Percentiles rank a stretch among this genome's conserved stretches.
Conservation (phyloP, 2,329 filamentous ascomycete genomes). For the Talaromyces rugulosus region DNA sequence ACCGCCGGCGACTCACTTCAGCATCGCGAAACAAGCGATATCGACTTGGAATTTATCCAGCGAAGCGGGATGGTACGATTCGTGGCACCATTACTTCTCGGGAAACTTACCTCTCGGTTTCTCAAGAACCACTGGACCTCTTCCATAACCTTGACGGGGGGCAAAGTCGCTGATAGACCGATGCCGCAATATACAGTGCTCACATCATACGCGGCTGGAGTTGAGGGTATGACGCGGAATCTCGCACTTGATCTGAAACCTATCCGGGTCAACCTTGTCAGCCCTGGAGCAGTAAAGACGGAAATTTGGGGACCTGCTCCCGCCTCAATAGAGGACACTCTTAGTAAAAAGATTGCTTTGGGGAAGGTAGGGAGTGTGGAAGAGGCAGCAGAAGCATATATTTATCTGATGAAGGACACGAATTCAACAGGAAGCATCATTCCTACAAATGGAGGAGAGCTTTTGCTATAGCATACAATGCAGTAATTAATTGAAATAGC, state of each 20-base stretch:
- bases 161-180: conserved; percentile 44
- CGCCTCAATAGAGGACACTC: conserved; percentile 17
- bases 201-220: conserved; percentile 21
- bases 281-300: conserved; percentile 52
- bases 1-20: conserved; percentile 52
- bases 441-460: conserved; percentile 31
- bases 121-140: conserved; percentile 39
- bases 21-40: conserved; percentile 22
- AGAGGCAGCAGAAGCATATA: conserved; percentile 45
- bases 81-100: conserved; percentile 43
- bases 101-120: conserved; percentile 46
- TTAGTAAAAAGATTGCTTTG: conserved; percentile 18
- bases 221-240: conserved; percentile 49
- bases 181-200: conserved; percentile 27
- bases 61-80: conserved; percentile 29
- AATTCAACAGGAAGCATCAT: conserved; percentile 36
- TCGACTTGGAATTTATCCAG: conserved; percentile 19
- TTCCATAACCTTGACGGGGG: conserved; percentile 55
- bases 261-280: conserved; percentile 59
- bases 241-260: conserved; percentile 62
- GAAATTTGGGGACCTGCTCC: conserved; percentile 34
- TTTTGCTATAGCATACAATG: not conserved
- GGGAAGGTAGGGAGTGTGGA: conserved; percentile 36
- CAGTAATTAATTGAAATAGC: not conserved
- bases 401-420: conserved; percentile 39